These are phyloP conservation scores for Starmerella riodocensis DNA, from an alignment of 805 yeast species.

Conservation along the genomic window DNA sequence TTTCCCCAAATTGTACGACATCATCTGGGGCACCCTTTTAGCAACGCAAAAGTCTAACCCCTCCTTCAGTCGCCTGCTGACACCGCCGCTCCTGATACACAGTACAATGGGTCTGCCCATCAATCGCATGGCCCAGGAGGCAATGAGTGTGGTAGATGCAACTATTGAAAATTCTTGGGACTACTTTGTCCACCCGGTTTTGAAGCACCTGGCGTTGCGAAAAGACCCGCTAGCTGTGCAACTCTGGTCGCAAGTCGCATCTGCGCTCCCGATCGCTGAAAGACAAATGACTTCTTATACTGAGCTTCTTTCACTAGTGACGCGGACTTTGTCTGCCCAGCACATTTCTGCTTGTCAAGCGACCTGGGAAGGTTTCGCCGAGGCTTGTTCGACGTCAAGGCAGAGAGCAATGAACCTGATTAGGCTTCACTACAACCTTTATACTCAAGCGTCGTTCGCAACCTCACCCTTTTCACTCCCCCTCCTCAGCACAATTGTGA, in stretches of 20 bases:
- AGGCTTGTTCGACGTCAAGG: not conserved
- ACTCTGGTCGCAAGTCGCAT: not conserved
- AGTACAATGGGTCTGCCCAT: not conserved
- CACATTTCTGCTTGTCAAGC: not conserved
- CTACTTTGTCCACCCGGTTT: not conserved
- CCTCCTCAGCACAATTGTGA: not conserved
- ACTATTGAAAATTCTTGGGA: not conserved
- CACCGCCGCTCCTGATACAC: conserved; percentile 7
- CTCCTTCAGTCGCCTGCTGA: conserved; percentile 1
- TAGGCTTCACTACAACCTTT: conserved; percentile 1
- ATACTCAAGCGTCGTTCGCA: not conserved
- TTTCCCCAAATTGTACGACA: conserved; percentile 3
- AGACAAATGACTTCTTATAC: not conserved
- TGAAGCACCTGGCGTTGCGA: not conserved
- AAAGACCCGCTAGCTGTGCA: not conserved
- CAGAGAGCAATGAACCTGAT: conserved; percentile 3
- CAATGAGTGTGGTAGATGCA: not conserved
- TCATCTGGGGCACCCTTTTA: conserved; percentile 14
- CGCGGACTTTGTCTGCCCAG: not conserved
- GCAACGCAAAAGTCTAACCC: conserved; percentile 5
- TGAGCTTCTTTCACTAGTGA: not conserved
- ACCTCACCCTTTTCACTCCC: not conserved
- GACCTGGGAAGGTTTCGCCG: not conserved
- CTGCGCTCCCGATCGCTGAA: not conserved
- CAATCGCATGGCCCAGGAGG: not conserved